phyloP scores from a whole-genome alignment of 208 protist genomes.

The Leishmania gerbilli region DNA sequence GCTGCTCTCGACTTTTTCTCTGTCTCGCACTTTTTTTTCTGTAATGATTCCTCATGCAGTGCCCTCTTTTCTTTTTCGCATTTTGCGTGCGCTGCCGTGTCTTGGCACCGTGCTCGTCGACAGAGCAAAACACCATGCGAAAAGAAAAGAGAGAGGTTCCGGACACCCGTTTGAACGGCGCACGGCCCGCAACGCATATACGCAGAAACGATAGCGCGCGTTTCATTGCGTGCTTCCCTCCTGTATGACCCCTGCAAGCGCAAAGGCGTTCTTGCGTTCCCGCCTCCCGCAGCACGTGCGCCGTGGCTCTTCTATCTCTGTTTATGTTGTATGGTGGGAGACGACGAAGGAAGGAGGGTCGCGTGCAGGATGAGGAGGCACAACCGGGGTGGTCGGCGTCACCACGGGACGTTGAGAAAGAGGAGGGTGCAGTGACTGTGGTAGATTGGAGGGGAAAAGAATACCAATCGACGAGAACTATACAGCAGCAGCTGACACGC shows the following conservation, averaged over 20 bases:
- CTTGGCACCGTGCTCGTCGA: background rate
- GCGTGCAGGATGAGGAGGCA: background rate
- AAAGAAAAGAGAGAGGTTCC: background rate
- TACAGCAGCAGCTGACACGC: background rate
- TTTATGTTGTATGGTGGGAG: background rate
- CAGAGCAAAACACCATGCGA: background rate
- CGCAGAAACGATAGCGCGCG: background rate
- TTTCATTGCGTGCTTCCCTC: background rate
- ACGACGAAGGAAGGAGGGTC: background rate
- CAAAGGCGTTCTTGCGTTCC: background rate
- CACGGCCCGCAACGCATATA: background rate
- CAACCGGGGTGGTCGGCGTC: background rate
- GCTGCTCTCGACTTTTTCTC: conserved; percentile 5
- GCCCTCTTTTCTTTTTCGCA: background rate
- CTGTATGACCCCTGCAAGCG: background rate
- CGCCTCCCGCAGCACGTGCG: background rate
- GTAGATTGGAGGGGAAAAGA: too few species aligned
- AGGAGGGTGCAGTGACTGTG: background rate
- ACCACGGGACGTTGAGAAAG: background rate
- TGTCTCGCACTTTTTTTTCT: background rate
- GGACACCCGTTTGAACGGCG: background rate
- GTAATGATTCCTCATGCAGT: background rate
- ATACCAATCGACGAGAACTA: background rate
- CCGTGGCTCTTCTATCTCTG: background rate
- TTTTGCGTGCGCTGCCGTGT: background rate